Evolutionary conservation across 345 rosid genomes (phyloP).

Genomic region (Reutealis trisperma): DNA sequence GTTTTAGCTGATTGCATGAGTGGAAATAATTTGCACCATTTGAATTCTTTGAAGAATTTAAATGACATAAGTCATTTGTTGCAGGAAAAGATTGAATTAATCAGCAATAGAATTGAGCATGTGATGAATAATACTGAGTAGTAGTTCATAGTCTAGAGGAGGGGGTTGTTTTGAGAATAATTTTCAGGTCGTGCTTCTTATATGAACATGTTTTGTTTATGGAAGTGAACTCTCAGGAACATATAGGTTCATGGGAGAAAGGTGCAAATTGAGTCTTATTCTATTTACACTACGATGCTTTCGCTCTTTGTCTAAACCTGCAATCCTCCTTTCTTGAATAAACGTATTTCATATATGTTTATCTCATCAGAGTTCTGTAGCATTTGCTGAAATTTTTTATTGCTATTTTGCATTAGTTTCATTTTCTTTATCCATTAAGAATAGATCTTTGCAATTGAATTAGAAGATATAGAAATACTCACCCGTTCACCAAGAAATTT

Average conservation of each 20-base stretch:
- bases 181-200: neutral
- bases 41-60: constrained; percentile 17
- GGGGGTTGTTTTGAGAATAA: neutral
- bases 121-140: neutral
- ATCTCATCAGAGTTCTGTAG: neutral
- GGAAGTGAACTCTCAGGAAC: neutral
- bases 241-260: neutral
- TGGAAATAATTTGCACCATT: constrained; percentile 4
- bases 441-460: too few species aligned
- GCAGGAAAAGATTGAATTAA: constrained; percentile 20
- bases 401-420: too few species aligned
- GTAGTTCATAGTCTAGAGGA: neutral
- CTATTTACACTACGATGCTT: too few species aligned
- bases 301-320: neutral
- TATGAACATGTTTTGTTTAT: neutral
- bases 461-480: too few species aligned
- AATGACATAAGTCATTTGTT: constrained; percentile 9
- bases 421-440: too few species aligned
- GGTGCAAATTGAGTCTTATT: neutral
- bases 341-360: neutral
- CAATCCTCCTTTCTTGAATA: too few species aligned
- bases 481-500: too few species aligned
- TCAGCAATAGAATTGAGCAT: constrained; percentile 8
- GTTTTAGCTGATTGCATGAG: neutral
- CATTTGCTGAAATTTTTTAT: too few species aligned